Conservation (phyloP, 352 stramenopile genomes). For the Phytophthora agathidicida region DNA sequence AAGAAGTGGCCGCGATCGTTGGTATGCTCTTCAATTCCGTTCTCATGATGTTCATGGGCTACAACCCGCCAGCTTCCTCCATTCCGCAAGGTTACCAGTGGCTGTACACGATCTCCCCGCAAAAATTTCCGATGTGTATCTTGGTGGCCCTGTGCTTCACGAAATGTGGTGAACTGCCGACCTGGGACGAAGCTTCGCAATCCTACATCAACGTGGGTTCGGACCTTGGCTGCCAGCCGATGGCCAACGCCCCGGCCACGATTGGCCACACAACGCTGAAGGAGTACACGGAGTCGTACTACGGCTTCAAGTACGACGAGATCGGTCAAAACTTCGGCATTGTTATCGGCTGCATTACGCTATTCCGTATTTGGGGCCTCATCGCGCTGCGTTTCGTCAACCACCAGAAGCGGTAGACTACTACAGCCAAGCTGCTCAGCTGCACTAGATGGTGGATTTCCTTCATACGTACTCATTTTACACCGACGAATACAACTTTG, state of each 20-base stretch:
- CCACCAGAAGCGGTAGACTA: conserved; percentile 40
- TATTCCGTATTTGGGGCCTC: conserved; percentile 41
- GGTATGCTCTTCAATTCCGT: conserved; percentile 50
- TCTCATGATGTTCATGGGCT: conserved; percentile 67
- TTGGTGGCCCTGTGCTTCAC: conserved; percentile 31
- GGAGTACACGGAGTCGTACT: conserved; percentile 30
- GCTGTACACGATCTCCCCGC: conserved; percentile 30
- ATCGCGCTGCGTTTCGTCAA: conserved; percentile 27
- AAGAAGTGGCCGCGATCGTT: conserved; percentile 49
- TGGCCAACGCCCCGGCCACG: conserved; percentile 8
- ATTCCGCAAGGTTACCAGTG: conserved; percentile 38
- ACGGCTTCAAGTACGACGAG: conserved; percentile 18
- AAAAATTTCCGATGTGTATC: conserved; percentile 17
- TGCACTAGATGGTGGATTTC: not conserved
- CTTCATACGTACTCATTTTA: no score
- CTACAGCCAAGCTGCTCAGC: not conserved
- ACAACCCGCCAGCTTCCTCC: conserved; percentile 38
- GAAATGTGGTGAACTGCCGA: conserved; percentile 29
- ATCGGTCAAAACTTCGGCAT: conserved; percentile 35
- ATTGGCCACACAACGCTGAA: conserved; percentile 30
- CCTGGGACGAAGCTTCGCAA: conserved; percentile 22
- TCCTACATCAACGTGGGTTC: conserved; percentile 18
- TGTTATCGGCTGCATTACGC: conserved; percentile 27
- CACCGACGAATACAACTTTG: no score
- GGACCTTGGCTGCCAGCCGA: conserved; percentile 26